Base-by-base conservation (phyloP, 495 filamentous ascomycete species). In the Xylaria intraflava region DNA sequence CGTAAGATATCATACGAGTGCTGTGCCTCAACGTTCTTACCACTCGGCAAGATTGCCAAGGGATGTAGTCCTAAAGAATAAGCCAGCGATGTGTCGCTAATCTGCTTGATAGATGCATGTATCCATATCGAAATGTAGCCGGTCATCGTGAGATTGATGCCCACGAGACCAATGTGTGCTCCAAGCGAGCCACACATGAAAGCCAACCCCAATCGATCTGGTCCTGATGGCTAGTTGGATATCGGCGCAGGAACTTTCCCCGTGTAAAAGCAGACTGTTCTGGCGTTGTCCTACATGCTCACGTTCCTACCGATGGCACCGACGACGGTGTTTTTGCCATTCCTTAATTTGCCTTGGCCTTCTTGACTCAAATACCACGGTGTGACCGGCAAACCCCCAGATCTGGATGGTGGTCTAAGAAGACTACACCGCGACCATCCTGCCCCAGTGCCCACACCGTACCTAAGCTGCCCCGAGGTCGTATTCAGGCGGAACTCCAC, bases 271-370 rank as follows among this genome's bases (percentile, higher is more conserved):
- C 81, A 84, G 24, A 98, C 93, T 62, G 87, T 96, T 78, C 96
- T 98, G 66, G 96, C 90, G 64, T 98, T 97, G 67, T 96, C 91
- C 93, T 93, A 97, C 47, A 95, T 85, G 12, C 93, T 93, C 22
- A 93, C 91, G 70, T 89, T 95, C 64, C 93, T 76, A 39, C 93
- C 93, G 66, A 97, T 88, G 46, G 97, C 90, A 29, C 93, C 93
- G 6, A 95, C 86, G 36, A 95, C 72, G 27, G 89, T 92, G 64
- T 94, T 83, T 45, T 82, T 76, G 61, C 94, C 88, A 60, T 91
- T 85, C 58, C 73, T 74, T 56, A 81, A 67, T 64, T 83, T 46
- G 58, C 67, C 52, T 60, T 71, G 27, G 65, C 57, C 54, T 43
- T 80, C 69, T 59, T 81, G 72, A 52, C 74, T 81, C 16, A 86